Conservation (phyloP, 2,329 filamentous ascomycete species). For the Microsporum audouinii region DNA sequence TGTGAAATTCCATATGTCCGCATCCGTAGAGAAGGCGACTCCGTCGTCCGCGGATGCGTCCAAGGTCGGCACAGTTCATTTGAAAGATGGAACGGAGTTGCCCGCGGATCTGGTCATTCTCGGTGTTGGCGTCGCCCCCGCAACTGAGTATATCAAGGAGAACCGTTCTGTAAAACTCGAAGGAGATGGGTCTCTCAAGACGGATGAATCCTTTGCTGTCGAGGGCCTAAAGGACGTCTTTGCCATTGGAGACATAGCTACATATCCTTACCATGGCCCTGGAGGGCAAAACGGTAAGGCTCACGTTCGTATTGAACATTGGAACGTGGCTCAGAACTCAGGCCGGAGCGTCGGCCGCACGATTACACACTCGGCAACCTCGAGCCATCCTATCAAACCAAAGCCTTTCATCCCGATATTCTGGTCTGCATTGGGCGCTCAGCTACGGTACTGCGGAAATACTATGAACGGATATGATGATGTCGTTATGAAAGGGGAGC, state of each 20-base stretch:
- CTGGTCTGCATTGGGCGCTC: conserved; percentile 84
- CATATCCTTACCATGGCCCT: conserved; percentile 86
- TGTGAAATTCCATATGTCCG: conserved; percentile 75
- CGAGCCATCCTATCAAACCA: conserved; percentile 38
- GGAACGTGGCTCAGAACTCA: conserved; percentile 93
- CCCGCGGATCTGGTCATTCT: conserved; percentile 84
- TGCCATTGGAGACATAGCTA: conserved; percentile 89
- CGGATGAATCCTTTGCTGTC: conserved; percentile 69
- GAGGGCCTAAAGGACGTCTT: conserved; percentile 70
- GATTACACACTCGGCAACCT: conserved; percentile 47
- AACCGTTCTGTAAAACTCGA: conserved; percentile 61
- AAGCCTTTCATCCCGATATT: conserved; percentile 84
- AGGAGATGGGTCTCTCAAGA: conserved; percentile 72
- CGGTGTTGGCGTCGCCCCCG: conserved; percentile 76
- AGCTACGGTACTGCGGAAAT: conserved; percentile 89
- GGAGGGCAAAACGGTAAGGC: conserved; percentile 49
- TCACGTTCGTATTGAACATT: conserved; percentile 82
- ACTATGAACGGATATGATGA: conserved; percentile 76
- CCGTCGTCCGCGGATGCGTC: conserved; percentile 55
- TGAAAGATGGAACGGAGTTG: conserved; percentile 77
- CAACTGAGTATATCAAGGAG: conserved; percentile 67
- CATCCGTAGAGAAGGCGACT: conserved; percentile 70
- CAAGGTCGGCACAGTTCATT: conserved; percentile 65
- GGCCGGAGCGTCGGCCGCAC: conserved; percentile 68
- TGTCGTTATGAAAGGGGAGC: conserved; percentile 64